Evolutionary conservation across 768 basidiomycete genomes (phyloP), one percentile per base, ranked within the genome.

Genomic region (Termitomyces sp.): DNA sequence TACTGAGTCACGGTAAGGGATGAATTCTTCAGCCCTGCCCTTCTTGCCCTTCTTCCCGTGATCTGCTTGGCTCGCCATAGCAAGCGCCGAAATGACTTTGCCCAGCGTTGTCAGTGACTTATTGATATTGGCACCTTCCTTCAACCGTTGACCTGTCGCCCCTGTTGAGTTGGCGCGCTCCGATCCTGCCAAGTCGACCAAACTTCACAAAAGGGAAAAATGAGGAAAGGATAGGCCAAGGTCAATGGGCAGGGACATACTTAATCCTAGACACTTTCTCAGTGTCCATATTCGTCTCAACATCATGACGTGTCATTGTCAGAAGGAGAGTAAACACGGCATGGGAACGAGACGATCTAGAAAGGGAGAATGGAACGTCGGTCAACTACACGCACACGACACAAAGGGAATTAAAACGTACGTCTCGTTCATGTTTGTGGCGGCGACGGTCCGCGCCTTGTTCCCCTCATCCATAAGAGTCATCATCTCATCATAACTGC

Each of bases 361-460:
- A 54, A 30, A 53, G 37, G 60, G 45, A 50, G 19, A 35, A 56
- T 48, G n/a, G 50, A 53, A 53, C 31, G 50, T 44, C 40, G 53
- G 48, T 59, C 31, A 55, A 44, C 50, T 51, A 28, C 50, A 51
- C 46, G 52, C 47, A 51, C 41, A 46, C 42, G 30, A 56, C 50
- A 51, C 38, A 58, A 14, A 43, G 21, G 28, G 53, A 43, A 40
- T 33, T 19, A 52, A 44, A 46, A 74, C 85, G 64, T 68, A 91
- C 82, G 94, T 97, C 73, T 98, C 97, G 73, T 99, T 99, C 97
- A 99, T 99, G 73, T 97, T 94, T 21, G 97, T 99, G 26, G 97
- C 95, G 21, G 97, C 97, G 23, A 99, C 96, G 14, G 97, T 98
- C 50, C 97, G 80, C 51, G 97, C 95, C 76, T 98, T 98, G 72